phyloP scores from a whole-genome alignment of 495 filamentous ascomycete genomes.

The Wilcoxina mikolae region DNA sequence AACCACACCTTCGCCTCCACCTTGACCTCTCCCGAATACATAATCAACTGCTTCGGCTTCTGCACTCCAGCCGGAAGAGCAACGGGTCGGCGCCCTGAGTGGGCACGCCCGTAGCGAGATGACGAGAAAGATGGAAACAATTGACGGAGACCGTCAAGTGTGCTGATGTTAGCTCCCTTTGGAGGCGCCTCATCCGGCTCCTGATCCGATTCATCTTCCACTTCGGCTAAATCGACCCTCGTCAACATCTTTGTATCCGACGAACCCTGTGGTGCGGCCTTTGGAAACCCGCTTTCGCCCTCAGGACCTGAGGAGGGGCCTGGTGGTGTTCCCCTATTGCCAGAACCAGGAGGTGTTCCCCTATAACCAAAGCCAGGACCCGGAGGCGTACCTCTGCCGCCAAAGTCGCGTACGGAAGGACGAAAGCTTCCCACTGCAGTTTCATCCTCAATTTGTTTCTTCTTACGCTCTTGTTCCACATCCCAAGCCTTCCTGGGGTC shows the following conservation, averaged over 20 bases:
- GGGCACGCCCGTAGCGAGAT: conserved; percentile 43
- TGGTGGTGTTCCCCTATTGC: neutral
- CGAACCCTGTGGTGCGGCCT: conserved; percentile 8
- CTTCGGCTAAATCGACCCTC: conserved; percentile 5
- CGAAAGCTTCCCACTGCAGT: conserved; percentile 72
- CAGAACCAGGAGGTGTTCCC: conserved; percentile 12
- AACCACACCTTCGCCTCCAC: conserved; percentile 98
- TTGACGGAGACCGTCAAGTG: conserved; percentile 35
- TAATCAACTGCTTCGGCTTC: conserved; percentile 71
- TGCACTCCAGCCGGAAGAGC: conserved; percentile 68
- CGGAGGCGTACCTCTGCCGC: conserved; percentile 17
- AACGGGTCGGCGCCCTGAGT: conserved; percentile 16
- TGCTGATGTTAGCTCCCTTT: conserved; percentile 8
- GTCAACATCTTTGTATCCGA: conserved; percentile 2
- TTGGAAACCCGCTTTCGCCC: conserved; percentile 13
- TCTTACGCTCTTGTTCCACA: conserved; percentile 64
- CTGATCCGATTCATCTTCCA: conserved; percentile 1
- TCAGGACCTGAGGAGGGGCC: neutral
- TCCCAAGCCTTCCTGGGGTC: conserved; percentile 86
- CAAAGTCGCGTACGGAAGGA: conserved; percentile 34
- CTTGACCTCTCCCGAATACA: conserved; percentile 75
- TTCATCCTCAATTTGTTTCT: conserved; percentile 64
- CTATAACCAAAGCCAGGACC: conserved; percentile 6
- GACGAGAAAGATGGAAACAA: conserved; percentile 61
- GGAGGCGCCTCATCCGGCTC: conserved; percentile 16